Percentiles rank a stretch among this genome's conserved stretches.
phyloP scores from a whole-genome alignment of 306 rosid genomes.

The Casuarina cunninghamiana region DNA sequence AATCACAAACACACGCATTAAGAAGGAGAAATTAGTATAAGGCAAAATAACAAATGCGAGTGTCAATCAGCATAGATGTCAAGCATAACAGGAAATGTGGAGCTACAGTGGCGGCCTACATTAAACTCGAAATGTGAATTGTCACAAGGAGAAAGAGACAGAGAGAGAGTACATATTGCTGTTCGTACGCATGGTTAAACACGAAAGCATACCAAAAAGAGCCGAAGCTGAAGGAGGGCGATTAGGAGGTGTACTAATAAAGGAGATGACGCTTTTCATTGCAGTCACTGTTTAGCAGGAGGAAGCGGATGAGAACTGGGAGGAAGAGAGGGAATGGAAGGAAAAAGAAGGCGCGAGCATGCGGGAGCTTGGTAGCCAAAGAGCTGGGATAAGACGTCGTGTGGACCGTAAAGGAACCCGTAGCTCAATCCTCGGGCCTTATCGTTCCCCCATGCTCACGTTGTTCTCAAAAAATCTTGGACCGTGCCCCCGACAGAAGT shows the following conservation, averaged over 20 bases:
- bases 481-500: no score
- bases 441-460: no score
- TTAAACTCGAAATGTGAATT: not conserved
- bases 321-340: not conserved
- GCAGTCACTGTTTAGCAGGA: not conserved
- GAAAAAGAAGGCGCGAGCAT: not conserved
- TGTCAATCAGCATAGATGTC: not conserved
- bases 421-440: constrained; percentile 5
- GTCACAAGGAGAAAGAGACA: not conserved
- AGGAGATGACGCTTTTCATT: constrained; percentile 1
- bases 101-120: not conserved
- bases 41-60: not conserved
- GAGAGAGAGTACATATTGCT: no score
- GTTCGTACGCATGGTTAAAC: not conserved
- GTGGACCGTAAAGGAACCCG: constrained; percentile 46
- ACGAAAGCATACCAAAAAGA: constrained; percentile 1
- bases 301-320: not conserved
- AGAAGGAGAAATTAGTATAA: not conserved
- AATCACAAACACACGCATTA: no score
- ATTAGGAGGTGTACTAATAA: not conserved
- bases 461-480: no score
- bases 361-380: not conserved
- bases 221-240: not conserved
- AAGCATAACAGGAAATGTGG: not conserved
- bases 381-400: constrained; percentile 43